A percentile compares a stretch with the other conserved stretches of the same genome.
Conservation (phyloP, 768 basidiomycete species). For the Lentinula sp. region DNA sequence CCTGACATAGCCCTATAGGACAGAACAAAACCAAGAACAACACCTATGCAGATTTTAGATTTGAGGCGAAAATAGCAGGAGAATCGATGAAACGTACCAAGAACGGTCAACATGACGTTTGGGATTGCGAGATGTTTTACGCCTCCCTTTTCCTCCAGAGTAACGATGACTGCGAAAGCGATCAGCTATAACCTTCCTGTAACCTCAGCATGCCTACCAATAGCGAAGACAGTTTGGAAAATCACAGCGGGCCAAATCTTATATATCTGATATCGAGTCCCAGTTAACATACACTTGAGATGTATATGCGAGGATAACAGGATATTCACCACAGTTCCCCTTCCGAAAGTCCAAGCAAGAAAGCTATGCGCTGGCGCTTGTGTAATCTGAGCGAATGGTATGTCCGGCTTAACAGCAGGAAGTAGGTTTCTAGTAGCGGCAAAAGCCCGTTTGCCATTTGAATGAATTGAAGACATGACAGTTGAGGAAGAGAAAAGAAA, state of each 20-base stretch:
- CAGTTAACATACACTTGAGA: not conserved
- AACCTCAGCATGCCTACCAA: not conserved
- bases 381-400: slow-evolving; percentile 2
- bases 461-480: not conserved
- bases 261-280: not conserved
- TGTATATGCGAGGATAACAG: not conserved
- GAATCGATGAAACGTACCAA: not conserved
- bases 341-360: slow-evolving; percentile 8
- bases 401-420: slow-evolving; percentile 6
- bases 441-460: slow-evolving; percentile 2
- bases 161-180: not conserved
- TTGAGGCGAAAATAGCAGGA: not conserved
- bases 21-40: slow-evolving; percentile 45
- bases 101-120: slow-evolving; percentile 6
- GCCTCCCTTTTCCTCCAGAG: not conserved
- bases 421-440: not conserved
- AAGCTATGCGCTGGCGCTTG: slow-evolving; percentile 8
- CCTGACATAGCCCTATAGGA: slow-evolving; percentile 8
- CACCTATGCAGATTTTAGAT: not conserved
- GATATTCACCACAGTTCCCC: slow-evolving; percentile 4
- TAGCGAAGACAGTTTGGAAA: slow-evolving; percentile 5
- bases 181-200: not conserved
- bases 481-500: not conserved
- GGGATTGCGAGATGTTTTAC: slow-evolving; percentile 3
- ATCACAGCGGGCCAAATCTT: slow-evolving; percentile 9